A percentile compares a stretch with the other conserved stretches of the same genome.
Evolutionary conservation across 2,329 filamentous ascomycete genomes (phyloP).

Genomic region (Talaromyces atroroseus): DNA sequence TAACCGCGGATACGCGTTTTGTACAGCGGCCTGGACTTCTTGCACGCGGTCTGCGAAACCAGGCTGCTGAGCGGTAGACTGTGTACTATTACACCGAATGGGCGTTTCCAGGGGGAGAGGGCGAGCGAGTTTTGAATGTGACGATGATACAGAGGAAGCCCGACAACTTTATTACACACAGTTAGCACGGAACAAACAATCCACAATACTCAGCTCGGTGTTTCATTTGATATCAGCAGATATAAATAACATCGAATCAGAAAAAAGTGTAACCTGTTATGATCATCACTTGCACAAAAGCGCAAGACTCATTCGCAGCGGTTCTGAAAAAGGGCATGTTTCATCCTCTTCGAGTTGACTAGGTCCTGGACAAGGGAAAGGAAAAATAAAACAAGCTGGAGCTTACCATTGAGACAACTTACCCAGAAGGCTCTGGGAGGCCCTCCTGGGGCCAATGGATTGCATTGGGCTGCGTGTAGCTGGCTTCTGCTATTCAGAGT

Average conservation of each 20-base stretch:
- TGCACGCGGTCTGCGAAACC: conserved; percentile 33
- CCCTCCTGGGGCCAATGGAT: conserved; percentile 33
- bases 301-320: conserved; percentile 60
- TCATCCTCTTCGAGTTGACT: conserved; percentile 38
- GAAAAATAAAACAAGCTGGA: conserved; percentile 1
- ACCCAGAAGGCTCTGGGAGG: conserved; percentile 28
- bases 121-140: not conserved
- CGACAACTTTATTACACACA: not conserved
- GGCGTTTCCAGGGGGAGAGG: not conserved
- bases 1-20: conserved; percentile 37
- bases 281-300: conserved; percentile 41
- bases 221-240: not conserved
- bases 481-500: not conserved
- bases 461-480: conserved; percentile 27
- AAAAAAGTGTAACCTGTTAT: conserved; percentile 16
- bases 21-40: conserved; percentile 30
- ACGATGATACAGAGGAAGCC: no score
- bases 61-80: conserved; percentile 26
- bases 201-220: not conserved
- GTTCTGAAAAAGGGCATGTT: conserved; percentile 50
- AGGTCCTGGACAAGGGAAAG: not conserved
- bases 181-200: not conserved
- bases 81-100: conserved; percentile 22
- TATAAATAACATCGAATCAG: not conserved
- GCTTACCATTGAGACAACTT: conserved; percentile 28